Percentiles rank a stretch among this genome's conserved stretches.
Evolutionary conservation across 2,329 filamentous ascomycete genomes (phyloP).

Genomic region (Graphiopsis chlorocephala): DNA sequence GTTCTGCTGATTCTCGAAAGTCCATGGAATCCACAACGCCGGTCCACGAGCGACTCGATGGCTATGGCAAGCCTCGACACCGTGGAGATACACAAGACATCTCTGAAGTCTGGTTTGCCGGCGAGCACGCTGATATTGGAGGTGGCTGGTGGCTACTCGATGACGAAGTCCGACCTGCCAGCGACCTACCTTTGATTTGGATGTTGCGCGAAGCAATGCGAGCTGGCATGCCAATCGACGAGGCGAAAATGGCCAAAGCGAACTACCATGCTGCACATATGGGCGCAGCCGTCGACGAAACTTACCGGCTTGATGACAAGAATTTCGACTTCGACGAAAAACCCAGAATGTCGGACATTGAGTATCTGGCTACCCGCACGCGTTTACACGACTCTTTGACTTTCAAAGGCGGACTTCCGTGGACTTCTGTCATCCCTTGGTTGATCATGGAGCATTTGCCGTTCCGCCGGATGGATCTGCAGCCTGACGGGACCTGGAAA

Average conservation of each 20-base stretch:
- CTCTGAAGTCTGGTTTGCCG: conserved; percentile 74
- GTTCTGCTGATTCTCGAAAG: conserved; percentile 29
- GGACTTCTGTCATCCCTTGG: conserved; percentile 33
- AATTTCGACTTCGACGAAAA: neutral
- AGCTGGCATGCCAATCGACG: conserved; percentile 69
- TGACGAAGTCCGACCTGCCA: conserved; percentile 16
- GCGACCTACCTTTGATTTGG: conserved; percentile 20
- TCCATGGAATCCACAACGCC: conserved; percentile 23
- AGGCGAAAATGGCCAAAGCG: conserved; percentile 48
- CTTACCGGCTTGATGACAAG: conserved; percentile 5
- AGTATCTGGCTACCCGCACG: conserved; percentile 17
- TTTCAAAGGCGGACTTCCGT: conserved; percentile 32
- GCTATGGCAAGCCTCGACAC: conserved; percentile 7
- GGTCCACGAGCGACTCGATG: neutral
- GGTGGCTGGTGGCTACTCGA: conserved; percentile 19
- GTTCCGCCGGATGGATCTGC: conserved; percentile 76
- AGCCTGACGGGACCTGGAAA: conserved; percentile 70
- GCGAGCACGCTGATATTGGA: conserved; percentile 50
- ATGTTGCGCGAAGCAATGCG: conserved; percentile 64
- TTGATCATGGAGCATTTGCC: conserved; percentile 73
- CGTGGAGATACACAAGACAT: conserved; percentile 51
- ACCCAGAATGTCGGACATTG: conserved; percentile 10
- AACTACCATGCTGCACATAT: conserved; percentile 6
- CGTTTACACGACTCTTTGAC: conserved; percentile 35
- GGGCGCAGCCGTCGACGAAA: neutral